phyloP scores from a whole-genome alignment of 1,139 yeast species.

The Yamadazyma kanchanaburiensis region DNA sequence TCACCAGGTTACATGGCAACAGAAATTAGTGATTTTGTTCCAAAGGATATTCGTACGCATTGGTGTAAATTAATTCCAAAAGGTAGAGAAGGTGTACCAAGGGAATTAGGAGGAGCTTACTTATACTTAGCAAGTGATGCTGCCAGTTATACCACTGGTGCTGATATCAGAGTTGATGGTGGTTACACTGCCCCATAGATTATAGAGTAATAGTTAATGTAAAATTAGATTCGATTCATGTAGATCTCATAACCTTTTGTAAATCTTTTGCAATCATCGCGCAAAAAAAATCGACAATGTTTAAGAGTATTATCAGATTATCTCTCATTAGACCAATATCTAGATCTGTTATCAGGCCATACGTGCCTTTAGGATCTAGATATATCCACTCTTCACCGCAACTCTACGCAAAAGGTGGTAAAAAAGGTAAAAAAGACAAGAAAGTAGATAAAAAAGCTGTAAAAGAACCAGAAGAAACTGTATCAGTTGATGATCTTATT shows the following conservation, averaged over 20 bases:
- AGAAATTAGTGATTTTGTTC: slow-evolving; percentile 50
- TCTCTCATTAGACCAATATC: no score
- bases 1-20: slow-evolving; percentile 57
- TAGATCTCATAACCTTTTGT: no score
- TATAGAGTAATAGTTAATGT: neutral
- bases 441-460: slow-evolving; percentile 12
- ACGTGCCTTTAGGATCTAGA: no score
- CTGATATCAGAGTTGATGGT: slow-evolving; percentile 47
- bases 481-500: slow-evolving; percentile 18
- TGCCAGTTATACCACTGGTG: slow-evolving; percentile 42
- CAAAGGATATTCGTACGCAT: slow-evolving; percentile 28
- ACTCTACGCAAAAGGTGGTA: slow-evolving; percentile 7
- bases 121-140: slow-evolving; percentile 40
- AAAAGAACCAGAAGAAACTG: slow-evolving; percentile 11
- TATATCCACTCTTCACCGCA: slow-evolving; percentile 6
- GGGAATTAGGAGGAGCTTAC: slow-evolving; percentile 43
- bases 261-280: no score
- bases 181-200: slow-evolving; percentile 32
- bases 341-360: no score
- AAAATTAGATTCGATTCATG: no score
- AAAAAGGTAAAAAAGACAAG: slow-evolving; percentile 1
- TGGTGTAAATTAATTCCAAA: slow-evolving; percentile 38
- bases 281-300: no score
- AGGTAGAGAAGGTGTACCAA: slow-evolving; percentile 40
- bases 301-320: no score